Percentiles rank a stretch among this genome's conserved stretches.
Conservation (phyloP, 2,329 filamentous ascomycete species). For the Beauveria caledonica region DNA sequence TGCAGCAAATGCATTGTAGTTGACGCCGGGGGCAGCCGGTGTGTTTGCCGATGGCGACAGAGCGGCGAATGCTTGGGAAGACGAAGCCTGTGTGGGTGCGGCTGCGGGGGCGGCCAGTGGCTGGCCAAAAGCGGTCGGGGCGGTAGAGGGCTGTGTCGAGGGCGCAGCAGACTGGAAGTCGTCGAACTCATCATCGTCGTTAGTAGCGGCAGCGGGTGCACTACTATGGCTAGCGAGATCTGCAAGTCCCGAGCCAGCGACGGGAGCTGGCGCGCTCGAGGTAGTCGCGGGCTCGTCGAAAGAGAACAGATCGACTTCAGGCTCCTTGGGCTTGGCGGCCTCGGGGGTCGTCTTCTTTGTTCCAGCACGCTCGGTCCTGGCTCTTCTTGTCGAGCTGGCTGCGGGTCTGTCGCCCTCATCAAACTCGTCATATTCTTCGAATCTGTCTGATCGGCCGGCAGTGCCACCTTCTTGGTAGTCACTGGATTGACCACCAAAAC, state of each 20-base stretch:
- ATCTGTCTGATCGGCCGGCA: constrained; percentile 56
- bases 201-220: constrained; percentile 32
- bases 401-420: constrained; percentile 59
- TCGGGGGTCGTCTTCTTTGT: constrained; percentile 42
- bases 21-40: constrained; percentile 46
- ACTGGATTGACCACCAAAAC: constrained; percentile 70
- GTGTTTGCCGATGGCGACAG: constrained; percentile 63
- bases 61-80: constrained; percentile 70
- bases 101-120: constrained; percentile 63
- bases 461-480: constrained; percentile 61
- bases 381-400: constrained; percentile 33
- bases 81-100: constrained; percentile 49
- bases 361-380: constrained; percentile 24
- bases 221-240: constrained; percentile 28
- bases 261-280: constrained; percentile 36
- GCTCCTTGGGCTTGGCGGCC: constrained; percentile 71
- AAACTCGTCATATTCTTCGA: constrained; percentile 95
- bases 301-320: constrained; percentile 86
- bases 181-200: constrained; percentile 89
- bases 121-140: constrained; percentile 72
- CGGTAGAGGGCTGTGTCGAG: constrained; percentile 42
- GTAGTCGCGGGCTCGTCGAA: constrained; percentile 68
- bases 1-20: constrained; percentile 45
- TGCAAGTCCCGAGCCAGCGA: constrained; percentile 39
- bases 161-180: constrained; percentile 84